A percentile compares a stretch with the other conserved stretches of the same genome.
Evolutionary conservation across 106 monocot species (phyloP).

Genomic region (Dendrobium nobile): DNA sequence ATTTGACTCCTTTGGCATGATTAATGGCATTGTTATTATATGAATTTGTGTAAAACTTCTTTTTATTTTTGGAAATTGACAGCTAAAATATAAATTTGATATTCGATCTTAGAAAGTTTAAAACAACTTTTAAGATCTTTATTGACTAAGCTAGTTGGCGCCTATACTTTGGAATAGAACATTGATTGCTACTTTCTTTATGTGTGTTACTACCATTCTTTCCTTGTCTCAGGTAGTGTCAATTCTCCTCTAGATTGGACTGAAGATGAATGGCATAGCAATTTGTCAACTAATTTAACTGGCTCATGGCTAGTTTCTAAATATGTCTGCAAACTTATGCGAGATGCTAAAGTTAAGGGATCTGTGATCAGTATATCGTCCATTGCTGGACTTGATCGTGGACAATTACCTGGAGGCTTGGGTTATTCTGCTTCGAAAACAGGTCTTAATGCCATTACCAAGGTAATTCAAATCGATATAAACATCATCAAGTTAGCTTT

Average conservation of each 20-base stretch:
- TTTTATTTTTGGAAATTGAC: too few relatives aligned
- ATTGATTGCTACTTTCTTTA: background rate
- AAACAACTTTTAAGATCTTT: too few relatives aligned
- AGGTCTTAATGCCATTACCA: slow-evolving; percentile 41
- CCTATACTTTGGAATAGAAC: background rate
- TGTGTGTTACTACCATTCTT: background rate
- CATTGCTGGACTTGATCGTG: slow-evolving; percentile 45
- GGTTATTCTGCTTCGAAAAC: slow-evolving; percentile 57
- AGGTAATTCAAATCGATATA: slow-evolving; percentile 27
- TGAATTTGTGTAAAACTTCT: too few relatives aligned
- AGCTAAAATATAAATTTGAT: too few relatives aligned
- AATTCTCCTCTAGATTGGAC: slow-evolving; percentile 51
- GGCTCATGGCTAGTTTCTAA: slow-evolving; percentile 74
- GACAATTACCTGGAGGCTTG: slow-evolving; percentile 51
- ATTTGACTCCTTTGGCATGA: background rate
- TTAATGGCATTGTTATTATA: background rate
- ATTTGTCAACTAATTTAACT: slow-evolving; percentile 48
- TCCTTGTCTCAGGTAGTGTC: slow-evolving; percentile 33
- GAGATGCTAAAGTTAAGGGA: slow-evolving; percentile 50
- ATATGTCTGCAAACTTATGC: slow-evolving; percentile 49
- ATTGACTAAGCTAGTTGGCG: too few relatives aligned
- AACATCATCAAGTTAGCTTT: background rate
- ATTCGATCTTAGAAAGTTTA: too few relatives aligned
- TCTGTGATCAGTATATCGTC: slow-evolving; percentile 70
- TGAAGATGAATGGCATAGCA: slow-evolving; percentile 55